Base-by-base conservation (phyloP, 768 basidiomycete genomes). In the Mycena chlorophos region DNA sequence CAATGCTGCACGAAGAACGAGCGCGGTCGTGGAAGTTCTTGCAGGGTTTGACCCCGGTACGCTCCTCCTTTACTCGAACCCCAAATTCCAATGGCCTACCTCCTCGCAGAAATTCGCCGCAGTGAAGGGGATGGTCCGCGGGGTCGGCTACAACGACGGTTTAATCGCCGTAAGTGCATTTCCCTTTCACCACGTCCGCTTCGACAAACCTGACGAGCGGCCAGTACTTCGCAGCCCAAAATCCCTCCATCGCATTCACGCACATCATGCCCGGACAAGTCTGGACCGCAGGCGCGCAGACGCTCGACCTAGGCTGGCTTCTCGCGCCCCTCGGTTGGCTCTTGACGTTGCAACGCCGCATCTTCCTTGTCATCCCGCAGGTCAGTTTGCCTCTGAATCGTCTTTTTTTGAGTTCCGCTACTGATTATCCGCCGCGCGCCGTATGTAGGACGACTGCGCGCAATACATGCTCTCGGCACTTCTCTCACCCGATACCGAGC, bases 1-100 rank as follows among this genome's bases (percentile, higher is more conserved):
- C 45, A 66, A 68, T n/a, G 64, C 65, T 16, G 67, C 68, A 22
- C 65, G 70, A 54, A 68, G 72, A 49, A 69, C 71, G 49, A 66
- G 67, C 55, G 69, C 63, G 23, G 54, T 71, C 62, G 61, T 68
- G 5, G 56, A 71, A 2, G 63, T 72, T 19, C 63, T 54, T 14
- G 63, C 68, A 3, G 62, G 66, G 8, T 28, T 43, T 10, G 63
- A 68, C 16, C 58, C 53, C 40, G 2, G 53, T 55, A 17, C 31
- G 49, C 39, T 28, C 3, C 19, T 30, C 43, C 14, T 29, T n/a
- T 31, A 4, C 4, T 30, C 30, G 1, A 29, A 61, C 10, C 58
- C 71, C 22, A 57, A 67, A 54, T 42, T 65, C 20, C 51, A 71
- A 34, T 67, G 71, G 63, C 71, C 64, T 20, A 66, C 61, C 5